phyloP scores from a whole-genome alignment of 495 filamentous ascomycete species.

The Penicillium angulare region DNA sequence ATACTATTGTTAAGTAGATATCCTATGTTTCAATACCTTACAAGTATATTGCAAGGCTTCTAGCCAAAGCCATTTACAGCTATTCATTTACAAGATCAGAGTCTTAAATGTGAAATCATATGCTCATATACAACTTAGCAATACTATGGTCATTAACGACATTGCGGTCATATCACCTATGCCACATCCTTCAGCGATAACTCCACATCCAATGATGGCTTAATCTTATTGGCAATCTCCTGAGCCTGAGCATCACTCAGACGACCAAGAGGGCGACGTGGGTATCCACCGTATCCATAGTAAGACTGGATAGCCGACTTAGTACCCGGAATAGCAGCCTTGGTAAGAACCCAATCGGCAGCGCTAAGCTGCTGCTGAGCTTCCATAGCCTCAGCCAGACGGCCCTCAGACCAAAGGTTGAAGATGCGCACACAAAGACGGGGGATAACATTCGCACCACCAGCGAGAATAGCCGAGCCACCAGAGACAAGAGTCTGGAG shows the following conservation, averaged over 20 bases:
- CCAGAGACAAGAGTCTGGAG: conserved; percentile 78
- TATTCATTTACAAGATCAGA: too few species aligned
- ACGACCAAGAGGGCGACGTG: conserved; percentile 69
- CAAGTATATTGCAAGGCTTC: too few species aligned
- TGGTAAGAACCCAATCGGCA: conserved; percentile 85
- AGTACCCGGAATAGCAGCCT: conserved; percentile 81
- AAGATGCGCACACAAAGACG: conserved; percentile 82
- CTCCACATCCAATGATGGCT: conserved; percentile 69
- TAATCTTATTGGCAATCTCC: conserved; percentile 59
- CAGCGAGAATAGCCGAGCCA: conserved; percentile 81
- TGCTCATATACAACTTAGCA: background rate
- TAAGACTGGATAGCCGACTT: conserved; percentile 81
- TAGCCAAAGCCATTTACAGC: too few species aligned
- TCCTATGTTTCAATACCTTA: too few species aligned
- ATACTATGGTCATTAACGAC: too few species aligned
- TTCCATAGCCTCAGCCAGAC: conserved; percentile 68
- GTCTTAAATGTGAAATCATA: too few species aligned
- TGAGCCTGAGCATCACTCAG: conserved; percentile 54
- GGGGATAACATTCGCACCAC: conserved; percentile 83
- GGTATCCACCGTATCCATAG: conserved; percentile 81
- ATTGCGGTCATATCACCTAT: too few species aligned
- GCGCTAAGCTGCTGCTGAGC: conserved; percentile 69
- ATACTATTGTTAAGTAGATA: too few species aligned
- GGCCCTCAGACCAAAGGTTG: conserved; percentile 70
- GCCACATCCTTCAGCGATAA: conserved; percentile 42